Evolutionary conservation across 208 protist genomes (phyloP).

Genomic region (Leishmania mexicana): DNA sequence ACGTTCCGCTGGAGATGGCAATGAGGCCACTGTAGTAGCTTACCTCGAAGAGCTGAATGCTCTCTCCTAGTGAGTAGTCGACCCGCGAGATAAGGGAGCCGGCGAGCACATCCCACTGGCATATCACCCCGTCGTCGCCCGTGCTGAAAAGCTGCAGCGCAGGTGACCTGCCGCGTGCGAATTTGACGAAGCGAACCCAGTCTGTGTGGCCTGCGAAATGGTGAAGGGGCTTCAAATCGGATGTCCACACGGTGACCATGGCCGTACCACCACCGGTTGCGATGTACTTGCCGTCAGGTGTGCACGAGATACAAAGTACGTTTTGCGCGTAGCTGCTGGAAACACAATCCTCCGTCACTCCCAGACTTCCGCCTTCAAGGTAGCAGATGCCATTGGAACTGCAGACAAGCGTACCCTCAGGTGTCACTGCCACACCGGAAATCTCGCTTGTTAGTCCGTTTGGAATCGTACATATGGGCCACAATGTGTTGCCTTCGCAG

Average conservation of each 20-base stretch:
- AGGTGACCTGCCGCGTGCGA: slow-evolving; percentile 37
- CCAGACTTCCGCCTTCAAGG: slow-evolving; percentile 9
- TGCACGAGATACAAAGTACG: slow-evolving; percentile 68
- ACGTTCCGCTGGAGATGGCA: slow-evolving; percentile 59
- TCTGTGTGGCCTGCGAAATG: slow-evolving; percentile 77
- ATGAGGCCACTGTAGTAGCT: slow-evolving; percentile 61
- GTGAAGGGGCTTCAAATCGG: slow-evolving; percentile 54
- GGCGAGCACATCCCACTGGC: slow-evolving; percentile 70
- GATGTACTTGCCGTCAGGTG: slow-evolving; percentile 62
- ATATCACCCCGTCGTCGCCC: slow-evolving; percentile 81
- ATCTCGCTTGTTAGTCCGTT: slow-evolving; percentile 54
- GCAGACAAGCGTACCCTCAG: slow-evolving; percentile 25
- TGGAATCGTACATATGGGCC: slow-evolving; percentile 27
- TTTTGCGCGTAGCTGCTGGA: slow-evolving; percentile 46
- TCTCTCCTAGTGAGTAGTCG: slow-evolving; percentile 63
- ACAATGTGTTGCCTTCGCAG: slow-evolving; percentile 53
- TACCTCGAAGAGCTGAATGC: slow-evolving; percentile 82
- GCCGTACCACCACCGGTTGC: slow-evolving; percentile 65
- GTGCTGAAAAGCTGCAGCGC: slow-evolving; percentile 75
- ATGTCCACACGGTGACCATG: slow-evolving; percentile 68
- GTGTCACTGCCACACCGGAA: slow-evolving; percentile 49
- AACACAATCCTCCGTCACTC: slow-evolving; percentile 22
- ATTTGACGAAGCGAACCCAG: slow-evolving; percentile 85
- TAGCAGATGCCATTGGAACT: slow-evolving; percentile 34
- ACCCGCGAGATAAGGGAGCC: slow-evolving; percentile 59